These are phyloP conservation scores for Tephrocybe sp. DNA, from an alignment of 768 basidiomycete species.

Conservation along the genomic window DNA sequence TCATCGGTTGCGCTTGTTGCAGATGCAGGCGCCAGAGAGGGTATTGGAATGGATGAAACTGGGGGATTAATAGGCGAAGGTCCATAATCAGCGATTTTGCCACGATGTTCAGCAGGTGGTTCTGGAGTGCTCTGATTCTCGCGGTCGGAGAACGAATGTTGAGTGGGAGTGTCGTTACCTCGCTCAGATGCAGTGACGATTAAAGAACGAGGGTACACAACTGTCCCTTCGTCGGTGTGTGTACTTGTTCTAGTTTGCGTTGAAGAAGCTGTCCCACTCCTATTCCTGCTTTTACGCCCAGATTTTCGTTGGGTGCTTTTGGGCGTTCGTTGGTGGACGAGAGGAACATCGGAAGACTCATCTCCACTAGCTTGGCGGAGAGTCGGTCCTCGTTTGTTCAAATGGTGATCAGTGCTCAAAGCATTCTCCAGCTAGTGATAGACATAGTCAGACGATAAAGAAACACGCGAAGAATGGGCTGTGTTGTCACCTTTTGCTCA, in stretches of 20 bases:
- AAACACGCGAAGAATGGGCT: not conserved
- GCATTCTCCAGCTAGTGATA: slow-evolving; percentile 68
- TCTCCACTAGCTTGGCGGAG: slow-evolving; percentile 51
- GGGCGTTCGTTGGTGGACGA: slow-evolving; percentile 40
- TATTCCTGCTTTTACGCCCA: slow-evolving; percentile 38
- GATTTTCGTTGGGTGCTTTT: slow-evolving; percentile 29
- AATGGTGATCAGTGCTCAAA: slow-evolving; percentile 55
- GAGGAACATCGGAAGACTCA: slow-evolving; percentile 47
- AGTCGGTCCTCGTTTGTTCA: slow-evolving; percentile 35
- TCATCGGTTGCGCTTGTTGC: slow-evolving; percentile 50
- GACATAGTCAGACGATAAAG: not conserved
- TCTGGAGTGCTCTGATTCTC: slow-evolving; percentile 34
- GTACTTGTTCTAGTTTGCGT: slow-evolving; percentile 42
- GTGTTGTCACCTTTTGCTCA: slow-evolving; percentile 78
- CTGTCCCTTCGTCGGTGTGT: slow-evolving; percentile 26
- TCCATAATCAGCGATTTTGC: slow-evolving; percentile 21
- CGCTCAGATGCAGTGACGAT: slow-evolving; percentile 30
- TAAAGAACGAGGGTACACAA: slow-evolving; percentile 23
- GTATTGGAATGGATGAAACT: slow-evolving; percentile 18
- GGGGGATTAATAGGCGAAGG: slow-evolving; percentile 8
- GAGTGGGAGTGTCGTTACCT: slow-evolving; percentile 39
- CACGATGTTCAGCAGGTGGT: slow-evolving; percentile 27
- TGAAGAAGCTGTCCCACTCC: slow-evolving; percentile 66
- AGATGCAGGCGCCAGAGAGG: slow-evolving; percentile 15
- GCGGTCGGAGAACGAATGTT: slow-evolving; percentile 34